phyloP scores from a whole-genome alignment of 1,139 yeast genomes.

The Yamadazyma kanchanaburiensis region DNA sequence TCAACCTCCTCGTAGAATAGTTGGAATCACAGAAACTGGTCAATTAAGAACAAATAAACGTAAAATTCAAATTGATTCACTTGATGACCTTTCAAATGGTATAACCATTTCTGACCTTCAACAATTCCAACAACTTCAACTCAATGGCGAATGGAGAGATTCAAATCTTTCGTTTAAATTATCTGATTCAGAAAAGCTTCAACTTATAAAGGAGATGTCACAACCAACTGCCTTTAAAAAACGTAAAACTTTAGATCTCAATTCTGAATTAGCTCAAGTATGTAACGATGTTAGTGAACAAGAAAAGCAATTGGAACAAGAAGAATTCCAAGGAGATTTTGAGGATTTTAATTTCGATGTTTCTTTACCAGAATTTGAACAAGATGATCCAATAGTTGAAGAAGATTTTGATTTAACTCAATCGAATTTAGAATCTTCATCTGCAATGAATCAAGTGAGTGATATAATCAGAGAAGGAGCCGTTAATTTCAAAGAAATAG shows the following conservation, averaged over 20 bases:
- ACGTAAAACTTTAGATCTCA: slow-evolving; percentile 36
- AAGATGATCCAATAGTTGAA: slow-evolving; percentile 12
- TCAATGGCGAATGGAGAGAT: slow-evolving; percentile 17
- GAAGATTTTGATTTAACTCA: slow-evolving; percentile 7
- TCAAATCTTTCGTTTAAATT: slow-evolving; percentile 23
- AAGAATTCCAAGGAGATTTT: slow-evolving; percentile 16
- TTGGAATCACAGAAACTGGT: slow-evolving; percentile 39
- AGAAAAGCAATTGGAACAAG: slow-evolving; percentile 20
- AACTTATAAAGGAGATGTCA: slow-evolving; percentile 33
- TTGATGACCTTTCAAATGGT: slow-evolving; percentile 30
- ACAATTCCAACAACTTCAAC: slow-evolving; percentile 25
- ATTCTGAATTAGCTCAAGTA: slow-evolving; percentile 25
- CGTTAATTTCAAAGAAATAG: slow-evolving; percentile 33
- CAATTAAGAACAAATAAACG: slow-evolving; percentile 37
- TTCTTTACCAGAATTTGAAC: slow-evolving; percentile 29
- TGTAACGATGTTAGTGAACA: slow-evolving; percentile 27
- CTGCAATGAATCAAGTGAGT: slow-evolving; percentile 10
- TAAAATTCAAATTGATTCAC: slow-evolving; percentile 34
- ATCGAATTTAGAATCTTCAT: slow-evolving; percentile 7
- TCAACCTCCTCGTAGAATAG: slow-evolving; percentile 22
- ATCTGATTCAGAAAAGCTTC: slow-evolving; percentile 31
- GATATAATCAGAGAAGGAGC: slow-evolving; percentile 10
- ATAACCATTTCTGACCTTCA: slow-evolving; percentile 32
- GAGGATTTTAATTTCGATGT: slow-evolving; percentile 36
- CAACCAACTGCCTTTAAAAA: slow-evolving; percentile 21